phyloP scores from a whole-genome alignment of 768 basidiomycete species.

The Macrolepiota fuliginosa region DNA sequence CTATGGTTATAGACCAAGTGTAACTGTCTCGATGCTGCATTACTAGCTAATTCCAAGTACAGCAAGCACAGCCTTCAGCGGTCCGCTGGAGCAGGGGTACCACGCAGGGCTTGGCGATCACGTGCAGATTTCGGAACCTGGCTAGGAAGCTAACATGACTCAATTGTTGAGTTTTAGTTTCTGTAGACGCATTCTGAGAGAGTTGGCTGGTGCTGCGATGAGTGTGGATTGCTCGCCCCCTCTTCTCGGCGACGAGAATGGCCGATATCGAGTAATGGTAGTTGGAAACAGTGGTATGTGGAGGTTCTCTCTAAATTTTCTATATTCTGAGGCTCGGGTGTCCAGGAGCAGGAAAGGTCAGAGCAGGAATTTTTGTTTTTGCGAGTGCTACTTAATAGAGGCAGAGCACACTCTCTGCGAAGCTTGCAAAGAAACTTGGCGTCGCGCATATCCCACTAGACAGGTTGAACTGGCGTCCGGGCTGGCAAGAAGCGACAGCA shows the following conservation, averaged over 20 bases:
- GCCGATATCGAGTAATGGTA: constrained; percentile 38
- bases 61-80: constrained; percentile 3
- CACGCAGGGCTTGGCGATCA: background rate
- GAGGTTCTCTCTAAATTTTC: background rate
- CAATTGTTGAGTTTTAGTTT: background rate
- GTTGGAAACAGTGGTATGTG: constrained; percentile 52
- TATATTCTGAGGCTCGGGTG: constrained; percentile 17
- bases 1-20: background rate
- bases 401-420: constrained; percentile 47
- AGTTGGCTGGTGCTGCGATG: background rate
- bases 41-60: background rate
- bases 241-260: constrained; percentile 30
- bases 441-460: constrained; percentile 50
- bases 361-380: background rate
- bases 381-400: background rate
- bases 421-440: constrained; percentile 40
- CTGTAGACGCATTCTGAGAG: background rate
- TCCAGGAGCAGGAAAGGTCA: background rate
- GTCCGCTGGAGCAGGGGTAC: background rate
- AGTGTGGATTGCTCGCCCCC: background rate
- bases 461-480: constrained; percentile 45
- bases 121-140: background rate
- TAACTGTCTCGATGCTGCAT: background rate
- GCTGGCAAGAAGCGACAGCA: constrained; percentile 34
- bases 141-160: background rate